Conservation (phyloP, 176 grass and related monocot species). For the Aegilops umbellulata region DNA sequence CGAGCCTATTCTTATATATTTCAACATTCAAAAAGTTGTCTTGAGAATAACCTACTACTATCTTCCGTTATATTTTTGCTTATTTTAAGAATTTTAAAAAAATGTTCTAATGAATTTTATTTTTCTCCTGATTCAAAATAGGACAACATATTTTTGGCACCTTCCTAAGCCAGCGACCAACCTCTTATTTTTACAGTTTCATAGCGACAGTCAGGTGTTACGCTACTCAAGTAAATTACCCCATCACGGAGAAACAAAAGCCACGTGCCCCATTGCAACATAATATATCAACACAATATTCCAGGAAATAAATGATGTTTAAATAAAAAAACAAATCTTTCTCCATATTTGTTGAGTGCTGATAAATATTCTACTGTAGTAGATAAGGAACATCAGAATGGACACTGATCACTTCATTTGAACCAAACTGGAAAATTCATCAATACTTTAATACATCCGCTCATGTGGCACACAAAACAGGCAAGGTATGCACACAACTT, state of each 20-base stretch:
- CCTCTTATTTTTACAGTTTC: no score
- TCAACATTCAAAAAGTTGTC: no score
- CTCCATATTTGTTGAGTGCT: constrained; percentile 21
- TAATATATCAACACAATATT: background rate
- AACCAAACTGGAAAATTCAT: constrained; percentile 18
- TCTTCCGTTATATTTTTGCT: no score
- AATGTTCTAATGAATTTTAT: no score
- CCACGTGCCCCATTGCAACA: background rate
- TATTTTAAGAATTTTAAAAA: no score
- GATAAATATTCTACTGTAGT: constrained; percentile 13
- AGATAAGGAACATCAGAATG: constrained; percentile 20
- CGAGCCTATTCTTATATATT: no score
- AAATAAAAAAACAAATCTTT: background rate
- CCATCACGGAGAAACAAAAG: background rate
- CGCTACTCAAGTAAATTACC: background rate
- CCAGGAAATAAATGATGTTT: background rate
- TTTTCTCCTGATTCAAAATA: no score
- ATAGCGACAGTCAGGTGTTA: no score
- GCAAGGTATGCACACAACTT: background rate
- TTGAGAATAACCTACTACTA: no score
- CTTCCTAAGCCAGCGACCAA: no score
- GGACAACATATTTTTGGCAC: no score
- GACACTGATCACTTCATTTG: background rate
- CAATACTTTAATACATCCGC: background rate
- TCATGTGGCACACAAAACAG: constrained; percentile 15